A percentile compares a stretch with the other conserved stretches of the same genome.
Conservation (phyloP, 768 basidiomycete species). For the Kondoa malvinella region DNA sequence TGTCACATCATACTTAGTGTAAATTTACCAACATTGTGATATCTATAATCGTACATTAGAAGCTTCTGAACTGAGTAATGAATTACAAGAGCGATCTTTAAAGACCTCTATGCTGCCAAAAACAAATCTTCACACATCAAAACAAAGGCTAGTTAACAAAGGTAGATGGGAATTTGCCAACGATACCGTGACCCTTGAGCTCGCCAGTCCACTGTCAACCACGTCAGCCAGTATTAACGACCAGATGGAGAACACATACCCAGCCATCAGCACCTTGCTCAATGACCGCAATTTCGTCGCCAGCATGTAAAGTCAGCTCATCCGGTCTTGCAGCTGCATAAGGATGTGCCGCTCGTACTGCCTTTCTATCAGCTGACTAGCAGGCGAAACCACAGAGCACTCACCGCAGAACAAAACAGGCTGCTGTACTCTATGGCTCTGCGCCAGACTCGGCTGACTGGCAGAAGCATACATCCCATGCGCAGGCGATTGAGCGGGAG, state of each 20-base stretch:
- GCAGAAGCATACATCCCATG: neutral
- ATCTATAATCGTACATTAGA: too few relatives aligned
- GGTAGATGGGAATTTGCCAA: neutral
- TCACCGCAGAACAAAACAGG: neutral
- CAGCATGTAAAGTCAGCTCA: neutral
- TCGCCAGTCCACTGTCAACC: neutral
- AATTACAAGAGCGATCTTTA: too few relatives aligned
- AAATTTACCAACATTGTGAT: too few relatives aligned
- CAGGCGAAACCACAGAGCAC: neutral
- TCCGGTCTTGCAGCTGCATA: neutral
- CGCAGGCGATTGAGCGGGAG: neutral
- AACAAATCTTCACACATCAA: too few relatives aligned
- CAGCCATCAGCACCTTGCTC: neutral
- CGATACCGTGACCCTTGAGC: neutral
- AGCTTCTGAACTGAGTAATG: too few relatives aligned
- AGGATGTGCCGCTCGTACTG: neutral
- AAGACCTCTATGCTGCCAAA: too few relatives aligned
- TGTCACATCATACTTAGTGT: too few relatives aligned
- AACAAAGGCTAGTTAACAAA: neutral
- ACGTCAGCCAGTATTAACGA: neutral
- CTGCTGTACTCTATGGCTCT: neutral
- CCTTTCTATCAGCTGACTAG: too few relatives aligned
- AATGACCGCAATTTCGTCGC: neutral
- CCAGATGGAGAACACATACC: neutral
- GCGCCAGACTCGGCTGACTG: neutral